phyloP scores from a whole-genome alignment of 805 yeast species.

The Lachancea waltii region DNA sequence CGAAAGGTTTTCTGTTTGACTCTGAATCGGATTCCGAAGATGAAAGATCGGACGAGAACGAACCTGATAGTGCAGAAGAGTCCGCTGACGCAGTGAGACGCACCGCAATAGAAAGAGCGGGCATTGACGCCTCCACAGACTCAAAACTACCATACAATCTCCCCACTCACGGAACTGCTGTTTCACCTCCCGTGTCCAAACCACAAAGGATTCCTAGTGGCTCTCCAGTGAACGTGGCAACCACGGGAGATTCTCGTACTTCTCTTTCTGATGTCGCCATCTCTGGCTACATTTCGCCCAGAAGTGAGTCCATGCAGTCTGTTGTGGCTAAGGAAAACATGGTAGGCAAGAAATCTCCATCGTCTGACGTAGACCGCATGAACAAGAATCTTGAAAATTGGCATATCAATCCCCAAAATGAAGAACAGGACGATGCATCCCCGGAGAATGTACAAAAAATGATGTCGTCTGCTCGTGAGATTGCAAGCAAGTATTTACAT shows the following conservation, averaged over 20 bases:
- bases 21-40: constrained; percentile 24
- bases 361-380: constrained; percentile 9
- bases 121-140: not conserved
- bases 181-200: constrained; percentile 3
- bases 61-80: not conserved
- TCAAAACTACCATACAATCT: constrained; percentile 3
- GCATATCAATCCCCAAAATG: constrained; percentile 5
- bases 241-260: constrained; percentile 36
- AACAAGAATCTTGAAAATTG: constrained; percentile 9
- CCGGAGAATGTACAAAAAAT: constrained; percentile 20
- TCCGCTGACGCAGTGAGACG: not conserved
- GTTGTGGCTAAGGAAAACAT: constrained; percentile 19
- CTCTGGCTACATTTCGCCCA: constrained; percentile 32
- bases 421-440: not conserved
- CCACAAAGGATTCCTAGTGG: constrained; percentile 4
- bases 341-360: constrained; percentile 6
- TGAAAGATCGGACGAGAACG: constrained; percentile 5
- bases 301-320: constrained; percentile 23
- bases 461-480: constrained; percentile 22
- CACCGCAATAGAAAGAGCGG: not conserved
- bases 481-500: constrained; percentile 22
- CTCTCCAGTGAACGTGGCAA: constrained; percentile 24
- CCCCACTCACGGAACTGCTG: constrained; percentile 8
- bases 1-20: constrained; percentile 26
- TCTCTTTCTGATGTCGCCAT: constrained; percentile 49